Evolutionary conservation across 2,329 filamentous ascomycete genomes (phyloP), one percentile per base, ranked within the genome.

Genomic region (Ceratocystis eucalypticola): DNA sequence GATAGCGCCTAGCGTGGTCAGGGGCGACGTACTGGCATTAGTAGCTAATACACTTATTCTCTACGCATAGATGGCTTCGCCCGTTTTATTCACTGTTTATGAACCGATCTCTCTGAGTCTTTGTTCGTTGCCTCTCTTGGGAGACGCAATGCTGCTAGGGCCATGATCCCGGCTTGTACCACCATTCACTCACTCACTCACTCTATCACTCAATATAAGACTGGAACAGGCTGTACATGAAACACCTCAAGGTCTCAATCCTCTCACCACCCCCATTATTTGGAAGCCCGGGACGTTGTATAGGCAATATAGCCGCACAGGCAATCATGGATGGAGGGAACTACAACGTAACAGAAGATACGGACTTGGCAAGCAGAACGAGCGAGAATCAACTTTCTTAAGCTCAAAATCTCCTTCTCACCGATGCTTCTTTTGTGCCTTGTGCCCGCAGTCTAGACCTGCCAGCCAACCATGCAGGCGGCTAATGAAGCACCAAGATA

Each of bases 141-240:
- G 10, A 37, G 7, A 41, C 37, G 10, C 37, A 41, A 12, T 41
- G 10, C 37, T 41, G 10, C 37, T 12, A 20, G 53, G 25, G 53
- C 53, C 53, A 28, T 33, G 53, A 57, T 57, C 53, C 53, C 17
- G 20, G 53, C 25, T 57, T 57, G 53, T 57, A 28, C 53, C 30
- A 41, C 37, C 33, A 37, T 3, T 12, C 37, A 41, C 25, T 28
- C 53, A 57, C 25, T 57, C 50, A 33, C 22, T 28, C 22, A 33
- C 50, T 57, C 37, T 41, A 57, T 28, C 53, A 57, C 53, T 57
- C 53, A 33, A 57, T 28, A 57, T 57, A 22, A 33, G 53, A 57
- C 25, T 33, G 30, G 53, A 33, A 57, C 3, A 30, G 53, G 37
- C 30, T 57, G 17, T 22, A 57, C 53, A 28, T 57, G 53, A 30